These are phyloP conservation scores for Vitis rupestris DNA, from an alignment of 164 flowering plant species.

Conservation along the genomic window DNA sequence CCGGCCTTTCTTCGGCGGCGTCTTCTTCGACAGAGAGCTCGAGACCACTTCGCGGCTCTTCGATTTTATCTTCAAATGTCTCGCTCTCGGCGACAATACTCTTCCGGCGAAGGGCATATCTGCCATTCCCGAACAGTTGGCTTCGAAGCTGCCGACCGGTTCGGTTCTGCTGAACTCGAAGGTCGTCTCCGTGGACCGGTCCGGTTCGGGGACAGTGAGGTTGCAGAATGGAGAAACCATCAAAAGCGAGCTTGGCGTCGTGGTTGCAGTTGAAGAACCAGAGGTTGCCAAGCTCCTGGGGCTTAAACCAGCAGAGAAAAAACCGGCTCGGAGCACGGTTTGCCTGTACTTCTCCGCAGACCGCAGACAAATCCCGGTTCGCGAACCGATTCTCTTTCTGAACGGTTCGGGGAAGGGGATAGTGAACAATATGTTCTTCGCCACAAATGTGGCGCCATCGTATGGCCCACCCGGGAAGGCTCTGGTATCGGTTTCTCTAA, in stretches of 20 bases:
- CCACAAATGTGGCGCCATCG: constrained; percentile 76
- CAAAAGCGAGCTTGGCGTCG: constrained; percentile 55
- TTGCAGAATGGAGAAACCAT: constrained; percentile 58
- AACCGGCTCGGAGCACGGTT: constrained; percentile 70
- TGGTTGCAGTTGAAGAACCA: constrained; percentile 81
- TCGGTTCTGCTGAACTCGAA: constrained; percentile 60
- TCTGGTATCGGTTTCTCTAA: constrained; percentile 72
- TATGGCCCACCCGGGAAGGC: constrained; percentile 91
- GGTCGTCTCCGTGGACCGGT: constrained; percentile 39
- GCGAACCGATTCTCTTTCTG: constrained; percentile 66
- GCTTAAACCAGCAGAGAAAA: constrained; percentile 12
- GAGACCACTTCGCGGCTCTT: constrained; percentile 78
- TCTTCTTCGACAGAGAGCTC: constrained; percentile 80
- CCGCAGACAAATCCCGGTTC: constrained; percentile 43
- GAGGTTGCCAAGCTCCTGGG: constrained; percentile 53
- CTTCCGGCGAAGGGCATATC: constrained; percentile 80
- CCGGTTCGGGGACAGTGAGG: constrained; percentile 27
- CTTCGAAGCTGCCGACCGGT: constrained; percentile 45
- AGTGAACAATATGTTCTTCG: constrained; percentile 89
- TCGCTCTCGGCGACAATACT: constrained; percentile 84
- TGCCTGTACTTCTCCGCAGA: constrained; percentile 75
- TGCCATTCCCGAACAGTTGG: constrained; percentile 77
- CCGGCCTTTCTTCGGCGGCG: constrained; percentile 88
- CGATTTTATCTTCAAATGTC: constrained; percentile 85
- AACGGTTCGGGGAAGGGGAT: constrained; percentile 86